Evolutionary conservation across 179 eudicot species (phyloP), one percentile per base, ranked within the genome.

Genomic region (Spinacia oleracea): DNA sequence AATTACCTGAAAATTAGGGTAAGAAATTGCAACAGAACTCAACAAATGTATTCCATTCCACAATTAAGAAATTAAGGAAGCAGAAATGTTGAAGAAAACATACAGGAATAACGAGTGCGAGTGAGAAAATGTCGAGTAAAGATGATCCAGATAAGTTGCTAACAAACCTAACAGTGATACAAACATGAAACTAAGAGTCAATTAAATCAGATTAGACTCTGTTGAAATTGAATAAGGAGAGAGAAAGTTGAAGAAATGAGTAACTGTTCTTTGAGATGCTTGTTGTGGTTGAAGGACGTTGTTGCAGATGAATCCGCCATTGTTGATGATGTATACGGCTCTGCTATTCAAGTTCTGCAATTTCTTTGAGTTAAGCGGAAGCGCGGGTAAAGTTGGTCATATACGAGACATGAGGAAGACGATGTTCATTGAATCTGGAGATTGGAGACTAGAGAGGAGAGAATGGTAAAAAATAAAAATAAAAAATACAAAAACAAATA

Each of bases 111-210:
- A 82, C 73, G 42, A 88, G 75, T 21, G 88, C 70, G 53, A 96
- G 87, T 14, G 83, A 82, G 81, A 87, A 86, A 45, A 94, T 83
- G 72, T 96, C 99, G 64, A 87, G 84, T 87, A 89, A 85, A 21
- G 98, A 94, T 69, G 97, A 93, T 81, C 99, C 98, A 1, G 89
- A 84, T 77, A 96, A 88, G 81, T 96, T 96, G 93, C 98, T 96
- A 34, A 96, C 98, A 60, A 95, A 96, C 83, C 99, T 96, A 74
- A 82, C 70, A 5, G 1, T 59, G 65, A 63, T 21, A 56, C 40
- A 63, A 40, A 55, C 50, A 50, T 3, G 9, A 56, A 75, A 56
- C 5, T 29, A 68, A n/a, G 50, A 70, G 8, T 79, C 25, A 82
- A 46, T 51, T 6, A 29, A 48, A 23, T 23, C 5, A 51, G 58